These are phyloP conservation scores for Colletotrichum salicis DNA, from an alignment of 2,329 filamentous ascomycete genomes.

Conservation along the genomic window DNA sequence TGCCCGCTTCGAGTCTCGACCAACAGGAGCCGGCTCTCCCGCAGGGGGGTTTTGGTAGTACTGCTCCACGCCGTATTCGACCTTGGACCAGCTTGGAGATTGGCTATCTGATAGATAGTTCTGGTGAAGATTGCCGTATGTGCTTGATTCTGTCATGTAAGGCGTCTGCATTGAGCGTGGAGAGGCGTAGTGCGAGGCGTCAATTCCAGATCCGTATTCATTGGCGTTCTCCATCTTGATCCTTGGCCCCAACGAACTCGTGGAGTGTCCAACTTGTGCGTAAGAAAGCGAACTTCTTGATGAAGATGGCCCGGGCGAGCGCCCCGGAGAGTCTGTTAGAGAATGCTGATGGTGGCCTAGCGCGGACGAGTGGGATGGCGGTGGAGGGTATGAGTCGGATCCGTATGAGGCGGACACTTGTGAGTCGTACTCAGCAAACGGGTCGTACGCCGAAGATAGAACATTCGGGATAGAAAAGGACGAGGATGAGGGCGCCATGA, in stretches of 20 bases:
- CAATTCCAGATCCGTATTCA: slow-evolving; percentile 50
- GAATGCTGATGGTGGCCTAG: slow-evolving; percentile 36
- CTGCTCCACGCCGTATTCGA: slow-evolving; percentile 45
- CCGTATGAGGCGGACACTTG: slow-evolving; percentile 54
- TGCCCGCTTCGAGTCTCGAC: slow-evolving; percentile 39
- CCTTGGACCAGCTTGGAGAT: slow-evolving; percentile 50
- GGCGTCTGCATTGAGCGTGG: slow-evolving; percentile 49
- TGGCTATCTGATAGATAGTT: slow-evolving; percentile 26
- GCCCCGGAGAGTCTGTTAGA: slow-evolving; percentile 13
- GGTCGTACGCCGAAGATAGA: slow-evolving; percentile 61
- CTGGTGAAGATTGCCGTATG: slow-evolving; percentile 17
- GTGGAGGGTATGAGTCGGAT: slow-evolving; percentile 58
- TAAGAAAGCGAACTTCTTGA: slow-evolving; percentile 22
- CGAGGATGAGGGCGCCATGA: slow-evolving; percentile 53
- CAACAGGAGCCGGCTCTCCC: slow-evolving; percentile 30
- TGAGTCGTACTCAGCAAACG: slow-evolving; percentile 59
- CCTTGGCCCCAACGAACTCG: slow-evolving; percentile 43
- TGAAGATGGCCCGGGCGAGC: slow-evolving; percentile 18
- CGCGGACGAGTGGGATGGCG: slow-evolving; percentile 44
- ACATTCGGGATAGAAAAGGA: slow-evolving; percentile 57
- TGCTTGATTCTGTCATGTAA: slow-evolving; percentile 39
- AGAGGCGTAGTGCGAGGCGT: slow-evolving; percentile 53
- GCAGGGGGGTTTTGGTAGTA: slow-evolving; percentile 33
- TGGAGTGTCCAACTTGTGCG: not conserved
- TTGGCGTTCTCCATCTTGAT: slow-evolving; percentile 52